Percentiles rank a stretch among this genome's conserved stretches.
These are phyloP conservation scores for Chytriomyces sp. DNA, from an alignment of 192 early-diverging fungal species.

Conservation along the genomic window DNA sequence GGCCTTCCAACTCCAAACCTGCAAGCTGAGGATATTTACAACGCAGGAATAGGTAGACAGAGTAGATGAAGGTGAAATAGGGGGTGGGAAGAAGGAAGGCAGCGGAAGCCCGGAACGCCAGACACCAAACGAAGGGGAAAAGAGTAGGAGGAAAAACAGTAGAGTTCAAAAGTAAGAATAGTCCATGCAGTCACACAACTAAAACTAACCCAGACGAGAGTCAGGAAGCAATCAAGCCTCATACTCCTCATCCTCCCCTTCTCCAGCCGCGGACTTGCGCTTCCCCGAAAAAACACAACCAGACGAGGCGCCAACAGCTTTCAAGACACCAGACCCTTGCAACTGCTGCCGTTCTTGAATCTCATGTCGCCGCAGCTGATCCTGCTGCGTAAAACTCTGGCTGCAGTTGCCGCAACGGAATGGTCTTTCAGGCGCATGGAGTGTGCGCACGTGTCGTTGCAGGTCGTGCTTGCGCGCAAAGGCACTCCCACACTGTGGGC, in stretches of 20 bases:
- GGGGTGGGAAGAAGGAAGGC: too few relatives aligned
- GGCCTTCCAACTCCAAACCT: too few relatives aligned
- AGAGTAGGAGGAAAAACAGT: background rate
- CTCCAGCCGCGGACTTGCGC: too few relatives aligned
- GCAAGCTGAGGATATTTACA: too few relatives aligned
- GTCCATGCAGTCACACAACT: too few relatives aligned
- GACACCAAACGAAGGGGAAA: background rate
- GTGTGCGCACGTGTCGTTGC: constrained; percentile 50
- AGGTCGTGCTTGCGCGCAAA: constrained; percentile 83
- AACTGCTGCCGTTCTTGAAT: constrained; percentile 18
- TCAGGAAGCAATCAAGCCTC: too few relatives aligned
- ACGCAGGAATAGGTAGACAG: background rate
- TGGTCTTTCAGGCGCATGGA: constrained; percentile 22
- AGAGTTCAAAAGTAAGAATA: background rate
- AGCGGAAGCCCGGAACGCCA: background rate
- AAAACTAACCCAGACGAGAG: too few relatives aligned
- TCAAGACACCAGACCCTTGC: background rate
- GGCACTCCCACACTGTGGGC: constrained; percentile 61
- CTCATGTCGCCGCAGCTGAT: constrained; percentile 21
- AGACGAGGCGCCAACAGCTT: too few relatives aligned
- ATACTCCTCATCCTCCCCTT: too few relatives aligned
- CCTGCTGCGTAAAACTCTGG: constrained; percentile 10
- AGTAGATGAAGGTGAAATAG: background rate
- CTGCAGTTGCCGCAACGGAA: constrained; percentile 21
- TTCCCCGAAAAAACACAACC: too few relatives aligned